Evolutionary conservation across 2,329 filamentous ascomycete genomes (phyloP), one percentile per base, ranked within the genome.

Genomic region (Thelonectria discophora): DNA sequence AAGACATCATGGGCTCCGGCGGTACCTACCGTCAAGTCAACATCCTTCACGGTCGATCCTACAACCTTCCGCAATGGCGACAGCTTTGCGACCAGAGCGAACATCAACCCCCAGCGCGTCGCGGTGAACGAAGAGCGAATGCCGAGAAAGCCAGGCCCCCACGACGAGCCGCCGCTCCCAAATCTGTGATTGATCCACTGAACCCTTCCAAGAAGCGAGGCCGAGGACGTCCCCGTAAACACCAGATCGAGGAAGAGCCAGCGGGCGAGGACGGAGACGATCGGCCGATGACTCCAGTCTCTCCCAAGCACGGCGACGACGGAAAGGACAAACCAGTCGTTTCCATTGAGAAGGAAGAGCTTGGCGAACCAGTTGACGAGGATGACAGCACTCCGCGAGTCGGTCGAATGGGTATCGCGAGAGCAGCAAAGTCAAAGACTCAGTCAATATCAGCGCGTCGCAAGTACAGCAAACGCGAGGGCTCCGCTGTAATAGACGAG

Each of bases 11-110:
- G 83, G 95, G 95, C 43, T 93, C 92, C 53, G 93, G 94, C 74
- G 96, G 95, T 58, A 96, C 92, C 58, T 99, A 97, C 75, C 94
- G 94, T 37, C 95, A 99, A 77, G 92, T 95, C 73, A 99, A 99
- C 74, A 94, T 99, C 62, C 89, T 98, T 72, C 96, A 97, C 78
- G 93, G 96, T 75, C 87, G 95, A 75, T 93, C 93, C 13, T 99
- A 99, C 81, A 99, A 97, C 70, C 83, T 99, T 5, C 94, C 94
- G 1, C 94, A 99, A 77, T 99, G 95, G 95, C 92, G 93, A 69
- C 87, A 92, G 57, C 84, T 98, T 40, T 97, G 94, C 75, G 92
- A 97, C 65, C 93, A 97, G 78, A 94, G 92, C 74, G 94, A 97
- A 71, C 93, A 99, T 75, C 95, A 98, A 72, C 95, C 95, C 10